These are phyloP conservation scores for Auxenochlorella pyrenoidosa DNA, from an alignment of 139 green algal genomes.

Conservation along the genomic window DNA sequence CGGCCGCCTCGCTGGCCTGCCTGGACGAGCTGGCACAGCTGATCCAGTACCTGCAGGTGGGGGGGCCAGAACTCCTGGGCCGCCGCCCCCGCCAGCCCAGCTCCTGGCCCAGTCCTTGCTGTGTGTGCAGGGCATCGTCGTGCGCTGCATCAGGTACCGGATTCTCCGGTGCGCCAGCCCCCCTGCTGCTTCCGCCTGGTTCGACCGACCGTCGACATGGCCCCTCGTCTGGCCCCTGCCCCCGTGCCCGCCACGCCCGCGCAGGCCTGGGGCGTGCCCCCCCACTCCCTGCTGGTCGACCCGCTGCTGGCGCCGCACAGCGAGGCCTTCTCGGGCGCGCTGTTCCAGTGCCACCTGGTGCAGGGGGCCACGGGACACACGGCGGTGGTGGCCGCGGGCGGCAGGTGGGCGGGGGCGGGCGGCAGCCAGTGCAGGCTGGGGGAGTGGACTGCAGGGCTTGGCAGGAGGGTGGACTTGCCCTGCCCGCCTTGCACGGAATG, in stretches of 20 bases:
- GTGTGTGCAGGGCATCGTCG: too few relatives aligned
- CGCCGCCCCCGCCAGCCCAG: too few relatives aligned
- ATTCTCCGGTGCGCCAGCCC: too few relatives aligned
- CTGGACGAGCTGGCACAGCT: slow-evolving; percentile 47
- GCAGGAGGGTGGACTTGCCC: too few relatives aligned
- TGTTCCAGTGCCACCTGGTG: slow-evolving; percentile 74
- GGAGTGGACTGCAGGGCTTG: too few relatives aligned
- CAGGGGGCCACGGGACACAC: slow-evolving; percentile 28
- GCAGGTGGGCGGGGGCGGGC: not conserved
- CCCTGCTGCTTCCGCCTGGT: too few relatives aligned
- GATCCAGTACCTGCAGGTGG: slow-evolving; percentile 25
- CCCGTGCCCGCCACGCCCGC: slow-evolving; percentile 26
- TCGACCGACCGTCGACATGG: too few relatives aligned
- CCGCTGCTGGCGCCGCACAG: slow-evolving; percentile 78
- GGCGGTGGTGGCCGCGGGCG: slow-evolving; percentile 65
- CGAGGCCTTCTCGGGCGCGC: slow-evolving; percentile 74
- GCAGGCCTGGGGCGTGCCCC: slow-evolving; percentile 63
- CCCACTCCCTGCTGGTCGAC: slow-evolving; percentile 68
- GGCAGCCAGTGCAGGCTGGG: not conserved
- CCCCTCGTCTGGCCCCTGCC: not conserved
- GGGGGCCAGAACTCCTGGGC: not conserved
- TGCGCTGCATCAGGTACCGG: too few relatives aligned
- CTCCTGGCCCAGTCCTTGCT: too few relatives aligned
- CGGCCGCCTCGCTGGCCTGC: slow-evolving; percentile 10
- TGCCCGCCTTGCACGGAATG: too few relatives aligned